Percentiles rank a stretch among this genome's conserved stretches.
Conservation (phyloP, 2,329 filamentous ascomycete genomes). For the Aquanectria penicillioides region DNA sequence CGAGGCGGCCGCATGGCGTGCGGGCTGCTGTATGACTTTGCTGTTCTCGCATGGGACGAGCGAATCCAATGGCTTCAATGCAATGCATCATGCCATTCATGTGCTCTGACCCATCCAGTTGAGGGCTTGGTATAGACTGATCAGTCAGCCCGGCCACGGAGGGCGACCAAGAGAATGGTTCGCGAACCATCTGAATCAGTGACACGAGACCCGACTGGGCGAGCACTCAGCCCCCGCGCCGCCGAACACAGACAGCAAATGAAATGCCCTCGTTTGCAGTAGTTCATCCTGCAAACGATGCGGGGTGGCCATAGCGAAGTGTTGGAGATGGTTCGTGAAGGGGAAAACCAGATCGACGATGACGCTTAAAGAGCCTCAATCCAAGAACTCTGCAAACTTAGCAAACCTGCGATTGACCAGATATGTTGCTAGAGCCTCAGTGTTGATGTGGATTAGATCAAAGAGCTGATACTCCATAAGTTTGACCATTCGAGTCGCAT, state of each 20-base stretch:
- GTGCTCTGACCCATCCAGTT: background rate
- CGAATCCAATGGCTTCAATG: too few species aligned
- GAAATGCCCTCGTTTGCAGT: background rate
- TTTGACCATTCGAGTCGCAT: too few species aligned
- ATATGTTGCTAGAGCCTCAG: too few species aligned
- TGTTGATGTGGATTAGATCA: too few species aligned
- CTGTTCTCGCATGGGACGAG: slow-evolving; percentile 27
- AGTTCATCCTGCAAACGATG: slow-evolving; percentile 2
- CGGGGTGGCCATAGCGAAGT: background rate
- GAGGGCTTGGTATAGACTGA: background rate
- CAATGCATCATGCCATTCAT: slow-evolving; percentile 17
- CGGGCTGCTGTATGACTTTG: slow-evolving; percentile 34
- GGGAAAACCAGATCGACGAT: too few species aligned
- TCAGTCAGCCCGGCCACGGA: background rate
- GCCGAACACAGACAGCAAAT: background rate
- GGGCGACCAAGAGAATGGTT: background rate
- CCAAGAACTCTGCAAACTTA: too few species aligned
- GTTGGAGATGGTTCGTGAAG: slow-evolving; percentile 4
- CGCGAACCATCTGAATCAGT: slow-evolving; percentile 2
- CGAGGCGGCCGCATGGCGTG: slow-evolving; percentile 5
- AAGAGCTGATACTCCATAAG: too few species aligned
- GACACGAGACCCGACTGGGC: slow-evolving; percentile 6
- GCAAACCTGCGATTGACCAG: too few species aligned
- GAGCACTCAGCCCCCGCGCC: background rate
- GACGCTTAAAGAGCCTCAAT: too few species aligned